Percentiles rank a stretch among this genome's conserved stretches.
These are phyloP conservation scores for Chrysochromulina parva DNA, from an alignment of 78 protist genomes.

Conservation along the genomic window DNA sequence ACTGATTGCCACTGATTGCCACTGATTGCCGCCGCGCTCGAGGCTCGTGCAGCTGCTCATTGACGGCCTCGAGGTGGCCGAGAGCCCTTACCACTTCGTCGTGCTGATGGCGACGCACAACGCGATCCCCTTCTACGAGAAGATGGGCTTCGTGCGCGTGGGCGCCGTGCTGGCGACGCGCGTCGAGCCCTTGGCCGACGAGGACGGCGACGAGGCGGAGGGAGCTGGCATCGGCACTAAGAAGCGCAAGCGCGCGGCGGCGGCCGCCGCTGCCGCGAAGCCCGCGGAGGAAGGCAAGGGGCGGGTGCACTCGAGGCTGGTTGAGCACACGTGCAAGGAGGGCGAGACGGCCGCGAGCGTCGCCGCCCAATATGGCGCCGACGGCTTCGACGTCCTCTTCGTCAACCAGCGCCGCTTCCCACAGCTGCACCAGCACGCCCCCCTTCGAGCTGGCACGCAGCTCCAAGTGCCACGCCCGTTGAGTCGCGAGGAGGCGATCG, in stretches of 20 bases:
- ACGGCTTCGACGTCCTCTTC: neutral
- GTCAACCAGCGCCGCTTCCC: neutral
- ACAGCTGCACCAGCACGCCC: neutral
- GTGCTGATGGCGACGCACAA: slow-evolving; percentile 22
- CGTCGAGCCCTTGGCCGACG: neutral
- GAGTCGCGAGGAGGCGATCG: no score
- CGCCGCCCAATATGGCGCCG: neutral
- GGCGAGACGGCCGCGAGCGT: neutral
- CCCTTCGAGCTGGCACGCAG: neutral
- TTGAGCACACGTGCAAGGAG: neutral
- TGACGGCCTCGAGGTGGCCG: neutral
- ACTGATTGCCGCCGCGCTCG: neutral
- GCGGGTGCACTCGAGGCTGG: neutral
- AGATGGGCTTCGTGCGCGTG: slow-evolving; percentile 33
- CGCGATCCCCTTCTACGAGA: slow-evolving; percentile 30
- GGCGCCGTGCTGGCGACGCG: neutral
- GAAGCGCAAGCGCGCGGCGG: neutral
- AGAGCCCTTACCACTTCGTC: neutral
- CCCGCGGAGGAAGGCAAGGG: neutral
- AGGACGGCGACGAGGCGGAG: neutral
- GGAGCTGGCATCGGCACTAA: no score
- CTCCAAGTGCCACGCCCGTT: neutral
- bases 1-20: no score
- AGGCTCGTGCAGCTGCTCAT: neutral
- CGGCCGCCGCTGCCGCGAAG: neutral